Evolutionary conservation across 148 eudicot species (phyloP), one percentile per base, ranked within the genome.

Genomic region (Chenopodium suecicum): DNA sequence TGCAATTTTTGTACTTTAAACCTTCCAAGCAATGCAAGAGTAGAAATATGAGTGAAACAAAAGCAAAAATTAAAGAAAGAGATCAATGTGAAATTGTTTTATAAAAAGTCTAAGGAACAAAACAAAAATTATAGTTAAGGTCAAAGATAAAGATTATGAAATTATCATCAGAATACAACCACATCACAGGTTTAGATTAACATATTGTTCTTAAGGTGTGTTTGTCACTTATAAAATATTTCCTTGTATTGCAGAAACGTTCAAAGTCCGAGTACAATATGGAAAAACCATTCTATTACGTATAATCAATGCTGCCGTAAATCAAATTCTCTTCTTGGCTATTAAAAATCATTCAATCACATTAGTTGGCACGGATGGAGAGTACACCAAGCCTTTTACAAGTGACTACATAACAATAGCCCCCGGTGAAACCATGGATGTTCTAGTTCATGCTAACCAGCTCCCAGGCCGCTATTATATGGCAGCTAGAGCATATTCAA

Each of bases 341-440:
- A 34, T 88, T 1, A 54, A 83, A 4, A 54, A 82, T 16, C 90
- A 88, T 76, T 37, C 81, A n/a, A n/a, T 83, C 13, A 86, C 84
- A 0, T 48, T 86, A 11, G 86, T 86, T 0, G 86, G 84, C 37
- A 81, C 82, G 0, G 86, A 86, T 23, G 88, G 74, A 23, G 75
- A 82, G 47, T 86, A 86, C 34, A 78, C 82, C 14, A 86, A 83
- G 67, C 88, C 86, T 17, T 73, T 86, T 22, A 78, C 80, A 6
- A 13, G 82, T 10, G 81, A 74, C 27, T 56, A 60, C 80, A 69
- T 86, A 65, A 29, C 75, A 10, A 50, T 86, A 4, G 67, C 80
- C 64, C 88, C 88, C 0, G 88, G 88, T 69, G 74, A 86, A 80
- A 83, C 86, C 77, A 81, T 86, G 82, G 88, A 86, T 37, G 82